phyloP scores from a whole-genome alignment of 257 asterid genomes.

The Mentha longifolia region DNA sequence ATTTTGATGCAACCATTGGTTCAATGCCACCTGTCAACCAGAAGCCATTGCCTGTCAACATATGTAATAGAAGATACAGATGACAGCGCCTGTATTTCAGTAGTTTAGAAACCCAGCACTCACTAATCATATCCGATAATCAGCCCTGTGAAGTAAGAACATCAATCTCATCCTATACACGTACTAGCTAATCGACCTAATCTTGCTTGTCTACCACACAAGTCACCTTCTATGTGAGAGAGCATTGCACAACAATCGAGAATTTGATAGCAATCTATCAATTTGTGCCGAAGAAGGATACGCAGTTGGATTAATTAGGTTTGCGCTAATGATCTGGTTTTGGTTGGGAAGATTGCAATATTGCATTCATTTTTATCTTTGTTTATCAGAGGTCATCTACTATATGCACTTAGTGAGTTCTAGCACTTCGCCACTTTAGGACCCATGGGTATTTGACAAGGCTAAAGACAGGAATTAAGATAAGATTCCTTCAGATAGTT shows the following conservation, averaged over 20 bases:
- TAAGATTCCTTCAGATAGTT: not conserved
- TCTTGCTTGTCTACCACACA: not conserved
- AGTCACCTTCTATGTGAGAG: not conserved
- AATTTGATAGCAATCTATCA: not conserved
- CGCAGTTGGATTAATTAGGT: not conserved
- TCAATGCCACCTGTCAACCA: slow-evolving; percentile 73
- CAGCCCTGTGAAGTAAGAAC: not conserved
- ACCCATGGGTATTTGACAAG: not conserved
- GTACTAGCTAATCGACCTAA: slow-evolving; percentile 10
- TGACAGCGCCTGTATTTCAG: not conserved
- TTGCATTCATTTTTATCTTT: not conserved
- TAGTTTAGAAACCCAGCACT: not conserved
- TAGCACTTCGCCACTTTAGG: not conserved
- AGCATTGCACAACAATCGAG: not conserved
- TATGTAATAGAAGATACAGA: slow-evolving; percentile 18
- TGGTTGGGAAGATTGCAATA: not conserved
- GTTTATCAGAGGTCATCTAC: slow-evolving; percentile 4
- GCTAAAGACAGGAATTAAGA: not conserved
- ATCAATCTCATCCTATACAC: slow-evolving; percentile 18
- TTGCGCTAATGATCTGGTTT: not conserved
- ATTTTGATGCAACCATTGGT: slow-evolving; percentile 93
- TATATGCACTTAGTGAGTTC: not conserved
- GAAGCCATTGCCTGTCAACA: slow-evolving; percentile 23
- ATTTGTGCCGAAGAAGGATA: not conserved
- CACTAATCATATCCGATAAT: slow-evolving; percentile 16